A percentile compares a stretch with the other conserved stretches of the same genome.
These are phyloP conservation scores for Micromonas pusilla DNA, from an alignment of 139 green algal genomes.

Conservation along the genomic window DNA sequence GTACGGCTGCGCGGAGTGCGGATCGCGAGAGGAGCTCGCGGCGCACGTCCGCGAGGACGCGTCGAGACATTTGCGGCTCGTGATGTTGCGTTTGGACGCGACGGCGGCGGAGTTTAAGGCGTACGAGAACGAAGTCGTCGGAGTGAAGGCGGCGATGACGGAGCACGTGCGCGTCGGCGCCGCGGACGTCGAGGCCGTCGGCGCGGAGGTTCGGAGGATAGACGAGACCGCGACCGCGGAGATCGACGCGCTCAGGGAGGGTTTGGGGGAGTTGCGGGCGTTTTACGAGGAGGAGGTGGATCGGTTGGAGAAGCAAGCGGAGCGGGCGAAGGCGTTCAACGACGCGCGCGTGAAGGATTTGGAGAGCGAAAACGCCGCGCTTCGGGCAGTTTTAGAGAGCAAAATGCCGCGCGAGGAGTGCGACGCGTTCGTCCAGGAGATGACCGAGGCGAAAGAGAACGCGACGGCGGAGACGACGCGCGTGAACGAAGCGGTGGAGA, in stretches of 20 bases:
- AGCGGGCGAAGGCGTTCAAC: background rate
- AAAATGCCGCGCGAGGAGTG: background rate
- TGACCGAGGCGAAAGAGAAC: background rate
- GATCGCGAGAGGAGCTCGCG: background rate
- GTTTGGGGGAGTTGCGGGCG: background rate
- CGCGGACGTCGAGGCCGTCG: background rate
- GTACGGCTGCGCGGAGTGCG: background rate
- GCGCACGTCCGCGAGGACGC: background rate
- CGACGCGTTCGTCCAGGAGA: background rate
- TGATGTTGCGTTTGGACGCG: background rate
- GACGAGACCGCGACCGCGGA: background rate
- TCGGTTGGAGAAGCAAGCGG: background rate
- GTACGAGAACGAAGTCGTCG: background rate
- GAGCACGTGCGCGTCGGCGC: background rate
- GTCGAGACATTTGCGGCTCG: background rate
- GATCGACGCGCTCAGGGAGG: background rate
- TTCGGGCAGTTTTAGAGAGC: background rate
- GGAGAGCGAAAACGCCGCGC: background rate
- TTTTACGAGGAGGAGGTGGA: background rate
- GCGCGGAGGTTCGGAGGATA: background rate
- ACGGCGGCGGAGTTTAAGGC: background rate
- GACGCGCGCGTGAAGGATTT: background rate
- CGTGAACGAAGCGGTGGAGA: background rate
- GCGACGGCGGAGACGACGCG: background rate
- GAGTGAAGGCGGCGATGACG: background rate